Evolutionary conservation across 345 rosid genomes (phyloP).

Genomic region (Nephelium lappaceum): DNA sequence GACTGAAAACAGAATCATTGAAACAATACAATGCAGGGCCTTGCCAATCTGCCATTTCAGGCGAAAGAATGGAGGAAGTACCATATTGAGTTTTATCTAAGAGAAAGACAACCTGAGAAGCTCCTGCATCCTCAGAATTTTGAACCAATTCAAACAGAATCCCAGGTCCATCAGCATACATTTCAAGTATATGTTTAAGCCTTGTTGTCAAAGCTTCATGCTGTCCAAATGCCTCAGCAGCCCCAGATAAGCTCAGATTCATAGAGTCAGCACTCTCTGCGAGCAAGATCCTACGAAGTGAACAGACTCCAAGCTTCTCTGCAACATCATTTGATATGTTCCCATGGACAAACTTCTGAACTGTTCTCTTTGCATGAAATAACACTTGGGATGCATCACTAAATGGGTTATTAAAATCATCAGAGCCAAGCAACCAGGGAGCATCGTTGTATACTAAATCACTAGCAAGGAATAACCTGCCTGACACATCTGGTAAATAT

Average conservation of each 20-base stretch:
- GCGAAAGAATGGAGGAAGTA: conserved; percentile 94
- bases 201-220: conserved; percentile 98
- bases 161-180: conserved; percentile 99
- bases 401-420: conserved; percentile 55
- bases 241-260: conserved; percentile 91
- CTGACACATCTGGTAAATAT: conserved; percentile 84
- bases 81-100: conserved; percentile 96
- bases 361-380: conserved; percentile 63
- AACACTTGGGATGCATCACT: conserved; percentile 52
- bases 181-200: conserved; percentile 93
- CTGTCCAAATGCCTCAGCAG: conserved; percentile 99
- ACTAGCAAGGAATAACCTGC: conserved; percentile 72
- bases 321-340: conserved; percentile 96
- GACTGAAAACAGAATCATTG: conserved; percentile 90
- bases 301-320: conserved; percentile 92
- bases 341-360: conserved; percentile 82
- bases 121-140: conserved; percentile 98
- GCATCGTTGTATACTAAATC: conserved; percentile 94
- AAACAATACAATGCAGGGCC: conserved; percentile 97
- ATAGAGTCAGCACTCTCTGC: conserved; percentile 98
- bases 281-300: conserved; percentile 88
- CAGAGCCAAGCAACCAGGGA: conserved; percentile 90
- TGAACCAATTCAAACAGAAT: conserved; percentile 91
- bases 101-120: conserved; percentile 88
- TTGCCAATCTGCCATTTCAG: conserved; percentile 99